Percentiles rank a stretch among this genome's conserved stretches.
These are phyloP conservation scores for Scortechinia acanthostroma DNA, from an alignment of 2,329 filamentous ascomycete genomes.

Conservation along the genomic window DNA sequence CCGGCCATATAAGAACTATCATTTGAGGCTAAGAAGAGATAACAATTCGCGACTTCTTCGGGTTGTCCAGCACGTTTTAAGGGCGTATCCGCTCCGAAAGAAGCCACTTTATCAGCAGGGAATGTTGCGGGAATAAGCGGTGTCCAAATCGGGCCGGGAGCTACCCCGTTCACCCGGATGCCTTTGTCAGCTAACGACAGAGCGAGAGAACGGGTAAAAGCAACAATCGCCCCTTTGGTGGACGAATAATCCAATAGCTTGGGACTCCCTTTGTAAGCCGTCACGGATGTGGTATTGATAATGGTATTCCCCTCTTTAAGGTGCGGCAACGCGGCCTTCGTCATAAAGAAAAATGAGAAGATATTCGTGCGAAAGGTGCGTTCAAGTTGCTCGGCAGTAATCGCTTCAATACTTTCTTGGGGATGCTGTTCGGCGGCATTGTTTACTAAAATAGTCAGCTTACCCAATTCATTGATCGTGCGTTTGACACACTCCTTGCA, in stretches of 20 bases:
- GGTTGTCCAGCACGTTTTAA: constrained; percentile 76
- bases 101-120: constrained; percentile 61
- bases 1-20: constrained; percentile 62
- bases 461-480: constrained; percentile 57
- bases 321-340: constrained; percentile 70
- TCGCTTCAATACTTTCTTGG: constrained; percentile 61
- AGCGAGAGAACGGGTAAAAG: constrained; percentile 71
- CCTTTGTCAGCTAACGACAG: constrained; percentile 69
- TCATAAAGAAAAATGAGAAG: constrained; percentile 72
- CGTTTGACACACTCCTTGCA: constrained; percentile 65
- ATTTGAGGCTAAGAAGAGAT: constrained; percentile 71
- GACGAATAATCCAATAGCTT: constrained; percentile 78
- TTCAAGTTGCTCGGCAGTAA: constrained; percentile 58
- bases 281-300: constrained; percentile 81
- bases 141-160: constrained; percentile 72
- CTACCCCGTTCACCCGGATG: constrained; percentile 73
- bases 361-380: constrained; percentile 81
- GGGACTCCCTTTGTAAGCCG: constrained; percentile 73
- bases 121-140: constrained; percentile 70
- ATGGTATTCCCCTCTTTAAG: constrained; percentile 70
- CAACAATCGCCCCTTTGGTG: constrained; percentile 71
- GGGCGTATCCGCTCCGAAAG: constrained; percentile 63
- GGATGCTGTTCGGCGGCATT: constrained; percentile 74
- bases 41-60: constrained; percentile 73
- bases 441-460: constrained; percentile 69